These are phyloP conservation scores for Exophiala calicioides DNA, from an alignment of 2,329 filamentous ascomycete species.

Conservation along the genomic window DNA sequence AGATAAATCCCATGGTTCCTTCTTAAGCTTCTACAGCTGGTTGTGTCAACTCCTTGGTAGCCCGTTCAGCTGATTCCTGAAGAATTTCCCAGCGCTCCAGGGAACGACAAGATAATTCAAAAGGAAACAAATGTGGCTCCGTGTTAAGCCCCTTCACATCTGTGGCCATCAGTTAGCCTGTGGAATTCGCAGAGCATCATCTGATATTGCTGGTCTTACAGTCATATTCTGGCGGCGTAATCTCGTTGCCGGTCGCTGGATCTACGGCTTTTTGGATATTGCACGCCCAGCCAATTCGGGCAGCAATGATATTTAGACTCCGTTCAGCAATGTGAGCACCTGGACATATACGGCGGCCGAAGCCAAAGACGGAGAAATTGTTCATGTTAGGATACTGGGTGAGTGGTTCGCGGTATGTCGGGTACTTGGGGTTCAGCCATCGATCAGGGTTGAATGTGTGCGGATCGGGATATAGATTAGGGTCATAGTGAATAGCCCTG, in stretches of 20 bases:
- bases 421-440: conserved; percentile 54
- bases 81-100: conserved; percentile 4
- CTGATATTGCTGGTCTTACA: too few species aligned
- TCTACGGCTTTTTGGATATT: conserved; percentile 4
- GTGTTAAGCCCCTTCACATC: conserved; percentile 11
- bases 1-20: too few species aligned
- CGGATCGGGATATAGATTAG: conserved; percentile 42
- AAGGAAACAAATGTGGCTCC: conserved; percentile 4
- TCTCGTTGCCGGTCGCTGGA: conserved; percentile 3
- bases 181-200: too few species aligned
- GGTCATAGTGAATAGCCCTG: too few species aligned
- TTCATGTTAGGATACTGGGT: conserved; percentile 54
- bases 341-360: conserved; percentile 48
- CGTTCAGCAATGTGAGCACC: conserved; percentile 30
- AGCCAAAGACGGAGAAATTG: conserved; percentile 57
- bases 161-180: too few species aligned
- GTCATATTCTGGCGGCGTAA: conserved; percentile 11
- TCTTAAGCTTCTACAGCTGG: too few species aligned
- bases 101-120: conserved; percentile 7
- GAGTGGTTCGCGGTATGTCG: conserved; percentile 55
- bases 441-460: conserved; percentile 48
- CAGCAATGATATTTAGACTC: conserved; percentile 23
- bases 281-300: conserved; percentile 39
- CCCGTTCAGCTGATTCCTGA: neutral
- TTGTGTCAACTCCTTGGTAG: conserved; percentile 3